Conservation (phyloP, 768 basidiomycete species). For the Boletus eberwhitei region DNA sequence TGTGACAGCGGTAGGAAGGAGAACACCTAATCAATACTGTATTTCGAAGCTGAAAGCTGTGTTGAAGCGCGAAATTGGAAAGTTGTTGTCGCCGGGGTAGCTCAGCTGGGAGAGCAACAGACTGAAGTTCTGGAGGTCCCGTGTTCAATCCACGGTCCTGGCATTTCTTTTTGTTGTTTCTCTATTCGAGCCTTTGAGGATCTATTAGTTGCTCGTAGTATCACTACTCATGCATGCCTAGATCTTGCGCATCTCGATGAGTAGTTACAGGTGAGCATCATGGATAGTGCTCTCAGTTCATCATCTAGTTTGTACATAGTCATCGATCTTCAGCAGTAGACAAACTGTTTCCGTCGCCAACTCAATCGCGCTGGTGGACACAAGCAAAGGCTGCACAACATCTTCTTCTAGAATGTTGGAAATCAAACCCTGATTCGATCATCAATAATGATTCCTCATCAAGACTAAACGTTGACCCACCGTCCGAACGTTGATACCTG, state of each 20-base stretch:
- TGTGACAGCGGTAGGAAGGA: neutral
- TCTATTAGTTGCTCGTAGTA: too few species aligned
- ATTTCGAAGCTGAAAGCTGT: neutral
- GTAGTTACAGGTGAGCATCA: neutral
- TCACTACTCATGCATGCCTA: neutral
- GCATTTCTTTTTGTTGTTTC: slow-evolving; percentile 37
- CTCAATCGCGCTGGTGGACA: slow-evolving; percentile 93
- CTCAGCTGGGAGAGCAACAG: slow-evolving; percentile 77
- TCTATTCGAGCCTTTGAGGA: too few species aligned
- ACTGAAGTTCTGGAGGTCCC: slow-evolving; percentile 78
- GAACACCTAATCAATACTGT: neutral
- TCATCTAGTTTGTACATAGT: slow-evolving; percentile 79
- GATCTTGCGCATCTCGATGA: neutral
- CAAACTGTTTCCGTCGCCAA: slow-evolving; percentile 98
- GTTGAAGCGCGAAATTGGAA: rapidly evolving
- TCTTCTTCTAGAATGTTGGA: slow-evolving; percentile 98
- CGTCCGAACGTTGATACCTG: slow-evolving; percentile 98
- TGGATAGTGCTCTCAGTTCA: neutral
- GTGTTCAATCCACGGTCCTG: slow-evolving; percentile 79
- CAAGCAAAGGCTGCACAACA: slow-evolving; percentile 92
- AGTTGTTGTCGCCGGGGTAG: slow-evolving; percentile 47
- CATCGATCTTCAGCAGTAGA: slow-evolving; percentile 92
- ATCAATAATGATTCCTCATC: slow-evolving; percentile 3
- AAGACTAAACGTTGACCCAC: slow-evolving; percentile 39
- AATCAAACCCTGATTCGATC: slow-evolving; percentile 71